Base-by-base conservation (phyloP, 768 basidiomycete genomes). In the Russula earlei region DNA sequence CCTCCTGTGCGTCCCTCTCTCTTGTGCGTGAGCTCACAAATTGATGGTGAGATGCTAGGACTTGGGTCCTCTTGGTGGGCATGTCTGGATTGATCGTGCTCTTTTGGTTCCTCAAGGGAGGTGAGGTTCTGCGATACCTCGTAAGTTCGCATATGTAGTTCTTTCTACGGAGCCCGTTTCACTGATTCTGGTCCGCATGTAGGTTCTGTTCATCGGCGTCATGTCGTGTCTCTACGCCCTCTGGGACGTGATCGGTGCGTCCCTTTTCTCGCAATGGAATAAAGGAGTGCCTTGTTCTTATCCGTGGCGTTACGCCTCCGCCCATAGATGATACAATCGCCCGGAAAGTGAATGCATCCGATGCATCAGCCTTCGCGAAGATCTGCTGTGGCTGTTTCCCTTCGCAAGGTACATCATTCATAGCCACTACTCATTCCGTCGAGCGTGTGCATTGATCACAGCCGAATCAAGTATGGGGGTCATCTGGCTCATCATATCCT, bases 161-260 rank as follows among this genome's bases (percentile, higher is more conserved):
- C 15, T 25, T 22, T 45, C 17, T 11, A 3, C 10, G 10, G 17
- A 29, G 2, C 14, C 8, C 11, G 10, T 14, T 36, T 36, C 31
- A 37, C 36, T 48, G 12, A 42, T 37, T 41, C 7, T 15, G 19
- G 7, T 9, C 9, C 19, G 9, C 51, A 2, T 19, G 4, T 29
- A 87, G 87, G 74, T 91, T 11, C 68, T 92, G 24, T 92, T 92
- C 67, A 80, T 92, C 33, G 90, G 90, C 17, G 80, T 82, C 59
- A 92, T 92, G 90, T 88, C 85, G 8, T 88, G 86, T 68, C 72
- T 92, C 73, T 92, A 92, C 63, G 84, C 82, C 49, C 75, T 91
- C 1, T 94, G 89, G 87, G 92, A 95, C 63, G 85, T 95, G 48
- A 76, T 91, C 33, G 87, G 89, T 83, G 52, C 55, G 77, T n/a